Conservation (phyloP, 257 asterid species). For the Datura wrightii region DNA sequence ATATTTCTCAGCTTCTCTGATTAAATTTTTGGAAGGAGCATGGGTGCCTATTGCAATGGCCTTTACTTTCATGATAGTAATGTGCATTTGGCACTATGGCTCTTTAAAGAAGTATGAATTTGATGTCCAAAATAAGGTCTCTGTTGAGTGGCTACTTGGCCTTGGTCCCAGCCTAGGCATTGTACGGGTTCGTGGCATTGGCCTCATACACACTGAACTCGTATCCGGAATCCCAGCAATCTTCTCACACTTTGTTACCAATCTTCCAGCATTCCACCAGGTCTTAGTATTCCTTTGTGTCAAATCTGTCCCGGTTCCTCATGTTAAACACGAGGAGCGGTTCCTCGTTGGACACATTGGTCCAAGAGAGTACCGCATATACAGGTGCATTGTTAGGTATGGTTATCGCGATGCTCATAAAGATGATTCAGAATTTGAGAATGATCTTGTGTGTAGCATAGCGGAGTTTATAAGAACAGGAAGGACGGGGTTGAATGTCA, state of each 20-base stretch:
- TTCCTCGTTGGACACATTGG: constrained; percentile 85
- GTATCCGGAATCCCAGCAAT: constrained; percentile 92
- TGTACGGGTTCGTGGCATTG: constrained; percentile 87
- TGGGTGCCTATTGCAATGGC: constrained; percentile 91
- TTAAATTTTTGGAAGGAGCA: constrained; percentile 88
- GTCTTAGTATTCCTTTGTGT: constrained; percentile 85
- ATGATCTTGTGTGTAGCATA: constrained; percentile 81
- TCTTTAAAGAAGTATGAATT: constrained; percentile 77
- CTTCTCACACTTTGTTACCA: constrained; percentile 91
- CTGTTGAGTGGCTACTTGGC: constrained; percentile 87
- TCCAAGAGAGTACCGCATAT: constrained; percentile 73
- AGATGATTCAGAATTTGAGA: constrained; percentile 76
- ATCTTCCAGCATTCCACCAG: constrained; percentile 94
- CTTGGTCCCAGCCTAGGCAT: constrained; percentile 85
- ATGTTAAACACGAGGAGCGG: constrained; percentile 77
- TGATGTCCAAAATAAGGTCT: constrained; percentile 88
- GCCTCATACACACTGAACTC: constrained; percentile 89
- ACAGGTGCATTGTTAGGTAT: constrained; percentile 82
- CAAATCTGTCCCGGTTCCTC: constrained; percentile 87
- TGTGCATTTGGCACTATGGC: constrained; percentile 94
- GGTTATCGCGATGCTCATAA: constrained; percentile 88
- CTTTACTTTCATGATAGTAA: constrained; percentile 66
- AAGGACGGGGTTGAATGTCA: constrained; percentile 31
- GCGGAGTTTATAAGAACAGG: constrained; percentile 81
- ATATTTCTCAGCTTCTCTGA: constrained; percentile 78